phyloP scores from a whole-genome alignment of 2,329 filamentous ascomycete genomes.

The Coniochaeta prunicola region DNA sequence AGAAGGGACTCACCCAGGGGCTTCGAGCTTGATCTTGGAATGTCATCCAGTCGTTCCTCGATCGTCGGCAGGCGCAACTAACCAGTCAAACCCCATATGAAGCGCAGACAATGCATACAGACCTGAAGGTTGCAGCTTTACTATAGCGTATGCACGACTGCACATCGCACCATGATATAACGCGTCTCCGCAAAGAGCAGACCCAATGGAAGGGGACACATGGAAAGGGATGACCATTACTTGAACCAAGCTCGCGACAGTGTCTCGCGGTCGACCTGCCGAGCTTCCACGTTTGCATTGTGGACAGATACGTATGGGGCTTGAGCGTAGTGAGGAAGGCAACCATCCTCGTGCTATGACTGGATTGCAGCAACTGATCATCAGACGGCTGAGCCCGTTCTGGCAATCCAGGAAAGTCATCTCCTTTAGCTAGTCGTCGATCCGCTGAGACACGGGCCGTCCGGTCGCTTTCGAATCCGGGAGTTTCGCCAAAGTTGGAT shows the following conservation, averaged over 20 bases:
- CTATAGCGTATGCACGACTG: neutral
- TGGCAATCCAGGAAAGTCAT: neutral
- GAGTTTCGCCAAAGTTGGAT: neutral
- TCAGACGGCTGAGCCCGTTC: neutral
- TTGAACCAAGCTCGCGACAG: neutral
- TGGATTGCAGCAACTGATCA: neutral
- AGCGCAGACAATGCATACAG: neutral
- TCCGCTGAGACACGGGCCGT: neutral
- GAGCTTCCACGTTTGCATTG: neutral
- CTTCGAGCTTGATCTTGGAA: neutral
- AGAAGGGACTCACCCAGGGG: neutral
- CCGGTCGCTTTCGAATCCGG: neutral
- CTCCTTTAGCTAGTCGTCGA: neutral
- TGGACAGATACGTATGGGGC: neutral
- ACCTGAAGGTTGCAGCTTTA: neutral
- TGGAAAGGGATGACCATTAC: neutral
- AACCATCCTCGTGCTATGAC: neutral
- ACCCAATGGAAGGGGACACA: neutral
- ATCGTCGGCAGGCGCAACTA: neutral
- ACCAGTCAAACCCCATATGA: neutral
- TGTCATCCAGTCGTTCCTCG: neutral
- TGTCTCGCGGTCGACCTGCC: neutral
- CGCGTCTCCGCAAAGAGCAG: neutral
- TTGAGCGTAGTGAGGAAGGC: neutral
- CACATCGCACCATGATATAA: neutral